These are phyloP conservation scores for Schizonepeta tenuifolia DNA, from an alignment of 257 asterid genomes.

Conservation along the genomic window DNA sequence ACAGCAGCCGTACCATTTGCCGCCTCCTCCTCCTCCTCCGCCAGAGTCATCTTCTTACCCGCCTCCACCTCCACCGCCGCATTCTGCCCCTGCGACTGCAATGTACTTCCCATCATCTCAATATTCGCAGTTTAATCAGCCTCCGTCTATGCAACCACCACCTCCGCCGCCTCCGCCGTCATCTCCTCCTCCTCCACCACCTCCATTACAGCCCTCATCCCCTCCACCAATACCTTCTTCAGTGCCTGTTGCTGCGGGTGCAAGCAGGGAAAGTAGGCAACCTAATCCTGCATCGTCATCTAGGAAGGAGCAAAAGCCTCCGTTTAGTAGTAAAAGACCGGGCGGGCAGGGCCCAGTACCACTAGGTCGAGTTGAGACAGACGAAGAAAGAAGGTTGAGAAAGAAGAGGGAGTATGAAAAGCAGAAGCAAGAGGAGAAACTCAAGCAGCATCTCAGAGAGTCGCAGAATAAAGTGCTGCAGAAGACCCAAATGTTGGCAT, in stretches of 20 bases:
- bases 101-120: conserved; percentile 51
- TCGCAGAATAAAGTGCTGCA: conserved; percentile 82
- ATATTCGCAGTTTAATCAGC: conserved; percentile 53
- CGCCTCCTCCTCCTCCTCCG: conserved; percentile 86
- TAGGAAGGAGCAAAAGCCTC: conserved; percentile 60
- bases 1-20: conserved; percentile 57
- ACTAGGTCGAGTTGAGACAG: conserved; percentile 70
- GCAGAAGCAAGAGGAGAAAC: conserved; percentile 81
- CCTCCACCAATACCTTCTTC: conserved; percentile 66
- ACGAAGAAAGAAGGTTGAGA: conserved; percentile 88
- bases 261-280: conserved; percentile 53
- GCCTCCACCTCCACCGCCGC: conserved; percentile 61
- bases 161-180: conserved; percentile 62
- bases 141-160: conserved; percentile 46
- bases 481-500: conserved; percentile 77
- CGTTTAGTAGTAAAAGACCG: conserved; percentile 51
- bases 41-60: conserved; percentile 71
- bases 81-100: conserved; percentile 59
- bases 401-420: conserved; percentile 81
- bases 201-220: conserved; percentile 63
- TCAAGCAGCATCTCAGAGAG: conserved; percentile 75
- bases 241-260: conserved; percentile 43
- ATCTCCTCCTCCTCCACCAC: conserved; percentile 82
- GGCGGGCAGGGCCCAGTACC: conserved; percentile 46
- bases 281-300: conserved; percentile 41